Evolutionary conservation across 106 monocot genomes (phyloP), one percentile per base, ranked within the genome.

Genomic region (Apostasia ramifera): DNA sequence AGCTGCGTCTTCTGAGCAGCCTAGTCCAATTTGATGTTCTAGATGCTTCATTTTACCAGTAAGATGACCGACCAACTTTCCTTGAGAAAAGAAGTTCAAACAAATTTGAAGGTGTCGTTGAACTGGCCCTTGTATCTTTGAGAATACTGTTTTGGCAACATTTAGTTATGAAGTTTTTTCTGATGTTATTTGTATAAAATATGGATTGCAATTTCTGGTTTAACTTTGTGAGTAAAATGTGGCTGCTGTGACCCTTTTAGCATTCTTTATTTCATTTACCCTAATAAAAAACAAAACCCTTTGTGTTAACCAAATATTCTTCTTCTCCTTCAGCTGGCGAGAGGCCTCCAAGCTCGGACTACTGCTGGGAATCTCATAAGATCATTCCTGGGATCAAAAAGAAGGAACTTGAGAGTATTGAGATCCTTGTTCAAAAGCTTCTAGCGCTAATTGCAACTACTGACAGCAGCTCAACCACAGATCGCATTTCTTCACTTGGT

Each of bases 11-110:
- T 59, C 51, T 68, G 81, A 81, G 47, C 85, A 81, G 47, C 79
- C 86, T 10, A 93, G 89, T 68, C 93, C 93, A 2, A 57, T 93
- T 42, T 86, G 86, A 49, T n/a, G 81, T 86, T 62, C 86, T 93
- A 51, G 86, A 86, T 76, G 69, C 81, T 15, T 77, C 93, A 47
- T 86, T 84, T 71, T 79, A 80, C 62, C 71, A 71, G n/a, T n/a
- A n/a, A 10, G 85, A 89, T 53, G 69, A 82, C 47, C 72, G 57
- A 49, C 67, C 70, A 14, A 5, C 44, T 43, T 42, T 45, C 40
- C 8, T 7, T 11, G 8, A 45, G 55, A 70, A 56, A 45, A 57
- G 44, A 55, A 70, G 55, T 6, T 11, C 56, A 55, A 47, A 70
- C 46, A 0, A 6, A 41, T 43, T 45, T 56, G 57, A 45, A 57